Percentiles rank a stretch among this genome's conserved stretches.
Conservation (phyloP, 805 yeast genomes). For the Wickerhamiella azyma region DNA sequence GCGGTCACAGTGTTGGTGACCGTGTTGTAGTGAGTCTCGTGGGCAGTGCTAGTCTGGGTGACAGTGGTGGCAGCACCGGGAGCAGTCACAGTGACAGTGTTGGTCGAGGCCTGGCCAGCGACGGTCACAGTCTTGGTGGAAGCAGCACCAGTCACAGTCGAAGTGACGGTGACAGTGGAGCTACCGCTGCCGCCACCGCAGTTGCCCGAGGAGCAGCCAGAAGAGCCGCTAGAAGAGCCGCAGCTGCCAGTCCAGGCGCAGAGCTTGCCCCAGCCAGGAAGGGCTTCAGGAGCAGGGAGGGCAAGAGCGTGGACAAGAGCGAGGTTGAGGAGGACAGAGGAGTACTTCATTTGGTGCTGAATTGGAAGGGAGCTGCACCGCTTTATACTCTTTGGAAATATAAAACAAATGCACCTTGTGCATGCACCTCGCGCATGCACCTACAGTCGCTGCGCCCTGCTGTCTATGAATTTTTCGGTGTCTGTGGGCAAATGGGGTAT, state of each 20-base stretch:
- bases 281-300: not conserved
- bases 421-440: not conserved
- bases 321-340: conserved; percentile 7
- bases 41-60: not conserved
- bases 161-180: conserved; percentile 3
- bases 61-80: conserved; percentile 4
- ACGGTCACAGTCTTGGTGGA: not conserved
- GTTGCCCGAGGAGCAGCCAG: not conserved
- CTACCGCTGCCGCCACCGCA: not conserved
- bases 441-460: not conserved
- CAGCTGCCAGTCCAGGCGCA: conserved; percentile 2
- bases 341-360: conserved; percentile 4
- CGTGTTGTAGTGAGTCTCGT: not conserved
- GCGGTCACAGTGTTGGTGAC: not conserved
- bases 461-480: not conserved
- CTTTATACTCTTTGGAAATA: not conserved
- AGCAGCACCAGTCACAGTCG: not conserved
- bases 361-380: not conserved
- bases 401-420: not conserved
- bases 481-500: not conserved
- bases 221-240: not conserved
- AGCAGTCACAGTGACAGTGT: conserved; percentile 5
- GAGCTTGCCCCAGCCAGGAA: not conserved
- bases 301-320: conserved; percentile 4
- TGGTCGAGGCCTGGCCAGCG: not conserved